phyloP scores from a whole-genome alignment of 768 basidiomycete genomes.

The Boletus patriciae region DNA sequence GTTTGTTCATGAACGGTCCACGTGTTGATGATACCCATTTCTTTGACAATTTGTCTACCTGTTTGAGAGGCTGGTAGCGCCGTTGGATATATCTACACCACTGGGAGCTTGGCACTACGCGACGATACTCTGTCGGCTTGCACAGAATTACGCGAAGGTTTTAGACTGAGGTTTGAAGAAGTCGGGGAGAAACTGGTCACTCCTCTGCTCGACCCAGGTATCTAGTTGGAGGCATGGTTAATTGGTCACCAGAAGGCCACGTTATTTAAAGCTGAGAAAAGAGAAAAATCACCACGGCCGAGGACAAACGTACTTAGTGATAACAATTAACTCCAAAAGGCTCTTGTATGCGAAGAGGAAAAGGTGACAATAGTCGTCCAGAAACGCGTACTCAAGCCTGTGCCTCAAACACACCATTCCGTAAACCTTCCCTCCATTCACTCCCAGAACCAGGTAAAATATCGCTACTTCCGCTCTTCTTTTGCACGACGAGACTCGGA shows the following conservation, averaged over 20 bases:
- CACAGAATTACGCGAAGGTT: not conserved
- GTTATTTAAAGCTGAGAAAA: not conserved
- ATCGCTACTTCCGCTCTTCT: conserved; percentile 59
- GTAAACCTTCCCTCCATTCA: conserved; percentile 53
- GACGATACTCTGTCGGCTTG: conserved; percentile 7
- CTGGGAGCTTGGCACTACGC: conserved; percentile 12
- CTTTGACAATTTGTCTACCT: not conserved
- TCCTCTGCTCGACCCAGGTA: not conserved
- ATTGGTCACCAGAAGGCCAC: not conserved
- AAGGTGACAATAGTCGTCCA: not conserved
- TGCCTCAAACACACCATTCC: conserved; percentile 45
- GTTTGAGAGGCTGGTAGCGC: conserved; percentile 4
- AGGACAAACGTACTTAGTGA: not conserved
- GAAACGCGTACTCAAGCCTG: not conserved
- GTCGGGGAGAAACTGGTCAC: not conserved
- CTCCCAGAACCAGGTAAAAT: conserved; percentile 51
- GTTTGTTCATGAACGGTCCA: too few species aligned
- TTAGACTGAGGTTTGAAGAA: not conserved
- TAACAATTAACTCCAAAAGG: not conserved
- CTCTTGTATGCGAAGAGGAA: not conserved
- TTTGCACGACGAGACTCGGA: conserved; percentile 66
- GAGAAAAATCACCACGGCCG: not conserved
- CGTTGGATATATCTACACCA: conserved; percentile 2
- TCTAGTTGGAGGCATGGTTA: not conserved
- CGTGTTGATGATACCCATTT: not conserved